phyloP scores from a whole-genome alignment of 208 protist genomes.

The Crithidia brevicula region DNA sequence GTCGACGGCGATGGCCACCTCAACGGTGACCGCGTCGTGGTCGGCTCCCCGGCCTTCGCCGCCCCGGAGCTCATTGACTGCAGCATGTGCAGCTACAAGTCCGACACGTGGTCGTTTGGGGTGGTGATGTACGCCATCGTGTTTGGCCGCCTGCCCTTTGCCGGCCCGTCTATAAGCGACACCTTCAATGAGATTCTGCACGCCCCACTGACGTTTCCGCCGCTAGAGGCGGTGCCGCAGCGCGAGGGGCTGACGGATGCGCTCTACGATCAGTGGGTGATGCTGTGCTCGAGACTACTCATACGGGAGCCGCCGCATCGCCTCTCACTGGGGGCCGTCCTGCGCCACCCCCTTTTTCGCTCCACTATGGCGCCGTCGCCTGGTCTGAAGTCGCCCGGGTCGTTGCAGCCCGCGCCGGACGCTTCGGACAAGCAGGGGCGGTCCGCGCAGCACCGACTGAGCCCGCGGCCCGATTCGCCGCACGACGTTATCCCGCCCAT shows the following conservation, averaged over 20 bases:
- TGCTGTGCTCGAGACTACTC: conserved; percentile 49
- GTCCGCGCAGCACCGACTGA: neutral
- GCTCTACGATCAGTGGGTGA: conserved; percentile 48
- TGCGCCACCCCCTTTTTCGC: conserved; percentile 27
- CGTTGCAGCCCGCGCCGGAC: neutral
- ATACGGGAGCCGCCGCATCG: conserved; percentile 33
- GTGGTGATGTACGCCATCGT: conserved; percentile 93
- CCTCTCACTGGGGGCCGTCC: conserved; percentile 10
- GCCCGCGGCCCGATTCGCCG: neutral
- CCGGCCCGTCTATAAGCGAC: conserved; percentile 50
- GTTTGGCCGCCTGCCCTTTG: conserved; percentile 91
- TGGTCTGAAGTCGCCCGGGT: neutral
- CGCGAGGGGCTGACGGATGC: conserved; percentile 31
- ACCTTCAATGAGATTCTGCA: conserved; percentile 51
- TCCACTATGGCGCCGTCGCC: neutral
- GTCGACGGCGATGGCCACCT: conserved; percentile 45
- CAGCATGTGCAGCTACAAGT: conserved; percentile 59
- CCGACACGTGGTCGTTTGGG: conserved; percentile 95
- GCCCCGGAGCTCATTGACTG: conserved; percentile 56
- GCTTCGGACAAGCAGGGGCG: neutral
- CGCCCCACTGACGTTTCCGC: conserved; percentile 33
- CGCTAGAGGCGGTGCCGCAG: conserved; percentile 20
- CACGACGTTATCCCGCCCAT: neutral
- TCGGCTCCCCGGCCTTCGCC: conserved; percentile 59
- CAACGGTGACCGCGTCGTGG: conserved; percentile 21